Conservation (phyloP, 257 asterid genomes). For the Nicotiana knightiana region DNA sequence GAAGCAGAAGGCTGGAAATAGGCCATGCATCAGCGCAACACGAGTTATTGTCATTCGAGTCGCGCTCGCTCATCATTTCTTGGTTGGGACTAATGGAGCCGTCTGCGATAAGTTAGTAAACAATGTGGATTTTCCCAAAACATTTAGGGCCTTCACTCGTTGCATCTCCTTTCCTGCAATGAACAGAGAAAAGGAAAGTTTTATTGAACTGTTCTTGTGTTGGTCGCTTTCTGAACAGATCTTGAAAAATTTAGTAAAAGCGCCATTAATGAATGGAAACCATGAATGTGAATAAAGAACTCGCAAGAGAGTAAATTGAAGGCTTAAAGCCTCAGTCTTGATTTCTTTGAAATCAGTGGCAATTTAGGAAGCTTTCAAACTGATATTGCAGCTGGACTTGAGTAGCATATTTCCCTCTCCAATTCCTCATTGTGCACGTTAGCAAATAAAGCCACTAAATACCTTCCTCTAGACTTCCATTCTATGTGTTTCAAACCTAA, state of each 20-base stretch:
- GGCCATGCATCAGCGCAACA: neutral
- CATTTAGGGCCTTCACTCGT: conserved; percentile 52
- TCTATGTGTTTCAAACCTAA: neutral
- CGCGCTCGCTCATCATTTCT: conserved; percentile 22
- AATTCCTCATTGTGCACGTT: neutral
- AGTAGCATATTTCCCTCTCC: too few relatives aligned
- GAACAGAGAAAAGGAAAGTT: neutral
- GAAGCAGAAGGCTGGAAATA: neutral
- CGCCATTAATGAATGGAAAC: neutral
- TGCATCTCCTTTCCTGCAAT: conserved; percentile 70
- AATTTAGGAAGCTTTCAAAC: neutral
- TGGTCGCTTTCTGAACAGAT: neutral
- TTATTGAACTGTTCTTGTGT: neutral
- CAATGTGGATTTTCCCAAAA: conserved; percentile 44
- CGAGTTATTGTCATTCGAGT: neutral
- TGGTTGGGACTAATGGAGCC: conserved; percentile 27
- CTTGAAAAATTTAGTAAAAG: neutral
- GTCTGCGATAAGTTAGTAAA: conserved; percentile 22
- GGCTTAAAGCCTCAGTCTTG: neutral
- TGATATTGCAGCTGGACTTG: neutral
- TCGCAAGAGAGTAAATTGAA: neutral
- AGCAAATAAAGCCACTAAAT: neutral
- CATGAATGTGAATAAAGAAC: neutral
- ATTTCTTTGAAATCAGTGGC: neutral
- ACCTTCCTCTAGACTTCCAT: neutral